Evolutionary conservation across 306 rosid species (phyloP).

Genomic region (Crataegus laevigata): DNA sequence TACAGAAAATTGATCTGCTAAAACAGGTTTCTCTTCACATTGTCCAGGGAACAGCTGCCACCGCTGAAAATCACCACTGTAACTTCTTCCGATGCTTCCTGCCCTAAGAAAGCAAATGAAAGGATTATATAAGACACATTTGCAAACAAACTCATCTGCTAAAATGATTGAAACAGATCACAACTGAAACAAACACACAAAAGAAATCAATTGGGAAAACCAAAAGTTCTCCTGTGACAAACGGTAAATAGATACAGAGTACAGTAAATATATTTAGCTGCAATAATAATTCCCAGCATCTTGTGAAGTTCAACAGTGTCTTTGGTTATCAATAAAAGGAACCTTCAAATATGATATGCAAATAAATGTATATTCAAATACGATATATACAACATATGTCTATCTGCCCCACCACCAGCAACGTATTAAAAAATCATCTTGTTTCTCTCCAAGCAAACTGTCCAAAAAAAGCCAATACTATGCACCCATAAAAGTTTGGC

Average conservation of each 20-base stretch:
- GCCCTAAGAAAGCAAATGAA: conserved; percentile 36
- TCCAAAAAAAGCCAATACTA: no score
- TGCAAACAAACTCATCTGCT: no score
- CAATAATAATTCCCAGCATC: not conserved
- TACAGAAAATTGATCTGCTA: conserved; percentile 93
- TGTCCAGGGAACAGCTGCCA: conserved; percentile 70
- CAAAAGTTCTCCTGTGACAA: not conserved
- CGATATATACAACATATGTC: no score
- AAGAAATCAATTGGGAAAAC: conserved; percentile 8
- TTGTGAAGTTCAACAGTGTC: not conserved
- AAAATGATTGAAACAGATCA: conserved; percentile 4
- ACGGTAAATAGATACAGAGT: not conserved
- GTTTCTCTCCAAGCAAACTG: no score
- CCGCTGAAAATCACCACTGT: conserved; percentile 82
- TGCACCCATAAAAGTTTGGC: no score
- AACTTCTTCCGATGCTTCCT: conserved; percentile 94
- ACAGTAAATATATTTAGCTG: not conserved
- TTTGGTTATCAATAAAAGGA: not conserved
- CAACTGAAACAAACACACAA: not conserved
- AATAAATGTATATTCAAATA: not conserved
- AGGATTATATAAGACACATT: not conserved
- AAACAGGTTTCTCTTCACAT: conserved; percentile 80
- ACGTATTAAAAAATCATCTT: no score
- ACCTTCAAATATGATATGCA: not conserved
- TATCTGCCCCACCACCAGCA: no score